Conservation (phyloP, 2,329 filamentous ascomycete genomes). For the Ascosphaera aggregata region DNA sequence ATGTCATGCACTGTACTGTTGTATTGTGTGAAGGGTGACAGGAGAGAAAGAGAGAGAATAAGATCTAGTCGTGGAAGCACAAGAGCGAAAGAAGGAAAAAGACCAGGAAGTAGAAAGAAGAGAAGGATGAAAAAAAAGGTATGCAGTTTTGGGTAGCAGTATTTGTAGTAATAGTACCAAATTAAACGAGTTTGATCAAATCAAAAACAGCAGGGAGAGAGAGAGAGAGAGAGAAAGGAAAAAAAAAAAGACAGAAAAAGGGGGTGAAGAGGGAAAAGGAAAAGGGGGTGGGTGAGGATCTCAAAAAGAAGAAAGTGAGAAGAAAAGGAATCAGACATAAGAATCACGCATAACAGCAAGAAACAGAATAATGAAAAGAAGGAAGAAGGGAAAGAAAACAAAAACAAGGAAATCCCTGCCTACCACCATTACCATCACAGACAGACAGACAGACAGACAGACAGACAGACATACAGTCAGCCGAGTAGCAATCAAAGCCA, state of each 20-base stretch:
- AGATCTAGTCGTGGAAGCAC: no score
- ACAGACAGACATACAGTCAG: no score
- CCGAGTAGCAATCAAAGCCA: conserved; percentile 35
- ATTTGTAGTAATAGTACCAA: no score
- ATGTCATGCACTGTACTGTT: no score
- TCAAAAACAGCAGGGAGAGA: no score
- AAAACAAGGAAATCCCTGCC: conserved; percentile 1
- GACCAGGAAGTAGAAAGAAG: background rate
- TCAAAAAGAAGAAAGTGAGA: background rate
- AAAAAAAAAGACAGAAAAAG: background rate
- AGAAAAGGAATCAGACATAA: background rate
- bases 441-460: conserved; percentile 2
- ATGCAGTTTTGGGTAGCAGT: no score
- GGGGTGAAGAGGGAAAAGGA: no score
- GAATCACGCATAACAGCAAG: background rate
- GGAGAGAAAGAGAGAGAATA: no score
- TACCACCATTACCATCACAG: conserved; percentile 2
- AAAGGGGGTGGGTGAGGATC: background rate
- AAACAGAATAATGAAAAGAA: background rate
- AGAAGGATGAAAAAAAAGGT: conserved; percentile 1
- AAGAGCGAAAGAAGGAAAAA: background rate
- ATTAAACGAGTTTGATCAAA: no score
- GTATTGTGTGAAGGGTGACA: no score
- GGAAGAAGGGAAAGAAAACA: conserved; percentile 1
- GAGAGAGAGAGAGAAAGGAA: no score